Evolutionary conservation across 2,329 filamentous ascomycete genomes (phyloP), one percentile per base, ranked within the genome.

Genomic region (Gnomoniopsis smithogilvyi): DNA sequence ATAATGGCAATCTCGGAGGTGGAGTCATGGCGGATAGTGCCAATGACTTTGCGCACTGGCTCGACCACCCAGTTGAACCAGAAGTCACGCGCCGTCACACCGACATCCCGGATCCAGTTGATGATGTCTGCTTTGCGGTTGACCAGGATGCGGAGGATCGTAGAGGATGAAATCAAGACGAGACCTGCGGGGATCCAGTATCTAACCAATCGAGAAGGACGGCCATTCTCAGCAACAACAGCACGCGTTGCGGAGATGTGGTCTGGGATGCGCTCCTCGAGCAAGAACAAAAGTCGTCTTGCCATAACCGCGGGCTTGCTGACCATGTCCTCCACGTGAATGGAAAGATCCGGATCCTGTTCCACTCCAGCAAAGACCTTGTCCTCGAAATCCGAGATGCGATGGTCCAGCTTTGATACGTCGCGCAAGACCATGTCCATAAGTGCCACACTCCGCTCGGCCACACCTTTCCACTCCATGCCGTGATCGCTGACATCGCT

Each of bases 51-150:
- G 66, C 86, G 86, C 1, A 86, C 80, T 0, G 95, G 95, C 64
- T 96, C 89, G 12, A 99, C 78, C 3, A 99, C 89, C 95, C 95
- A 99, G 72, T 99, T 99, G 61, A 87, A 80, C 90, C 93, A 97
- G 70, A 99, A 99, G 72, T 96, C 94, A 56, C 90, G 82, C 1
- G 87, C 77, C 0, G 95, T 99, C 1, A 79, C 77, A 8, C 92
- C 94, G 26, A 96, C 76, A 64, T 95, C 90, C 38, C 82, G 79
- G 48, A 96, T 79, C 92, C 93, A 97, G 50, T 85, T 80, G 26
- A 91, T 64, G 21, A 99, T 88, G 65, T 94, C 90, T 21, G 89
- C 88, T 66, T 85, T 86, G 54, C 87, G 83, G 68, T 88, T 91
- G 61, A 90, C 80, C 33, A 96, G 74, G 41, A 98, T 84, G 22